Evolutionary conservation across 768 basidiomycete genomes (phyloP).

Genomic region (Gloeophyllum trabeum): DNA sequence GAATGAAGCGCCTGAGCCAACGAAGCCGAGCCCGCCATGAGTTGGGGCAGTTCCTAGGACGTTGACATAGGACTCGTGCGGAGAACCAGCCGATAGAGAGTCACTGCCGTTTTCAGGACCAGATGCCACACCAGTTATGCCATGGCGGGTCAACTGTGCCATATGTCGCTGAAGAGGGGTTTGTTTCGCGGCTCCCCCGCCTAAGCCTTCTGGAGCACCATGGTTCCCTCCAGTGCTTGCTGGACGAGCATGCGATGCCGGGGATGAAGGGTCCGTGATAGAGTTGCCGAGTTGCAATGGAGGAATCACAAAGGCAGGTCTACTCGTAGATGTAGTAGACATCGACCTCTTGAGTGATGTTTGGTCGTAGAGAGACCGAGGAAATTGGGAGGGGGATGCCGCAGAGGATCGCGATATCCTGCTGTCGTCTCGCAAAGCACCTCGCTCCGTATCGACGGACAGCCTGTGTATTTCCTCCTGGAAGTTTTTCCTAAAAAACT

Average conservation of each 20-base stretch:
- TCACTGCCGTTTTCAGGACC: conserved; percentile 55
- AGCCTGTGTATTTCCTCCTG: conserved; percentile 70
- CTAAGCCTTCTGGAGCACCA: conserved; percentile 1
- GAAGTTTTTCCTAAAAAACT: conserved; percentile 79
- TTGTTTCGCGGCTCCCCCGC: conserved; percentile 42
- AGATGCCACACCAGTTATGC: conserved; percentile 72
- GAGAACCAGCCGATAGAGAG: conserved; percentile 53
- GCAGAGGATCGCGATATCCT: no score
- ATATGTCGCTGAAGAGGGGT: conserved; percentile 75
- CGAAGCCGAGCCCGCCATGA: conserved; percentile 17
- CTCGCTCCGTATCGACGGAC: conserved; percentile 32
- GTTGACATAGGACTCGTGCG: conserved; percentile 67
- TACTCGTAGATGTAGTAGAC: neutral
- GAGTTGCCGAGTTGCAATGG: neutral
- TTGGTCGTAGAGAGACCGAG: neutral
- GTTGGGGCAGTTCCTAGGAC: conserved; percentile 37
- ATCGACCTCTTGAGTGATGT: neutral
- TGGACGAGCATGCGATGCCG: neutral
- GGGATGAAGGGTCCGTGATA: neutral
- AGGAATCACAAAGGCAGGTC: neutral
- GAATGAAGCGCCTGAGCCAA: conserved; percentile 45
- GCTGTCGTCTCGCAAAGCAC: neutral
- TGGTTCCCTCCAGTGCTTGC: conserved; percentile 5
- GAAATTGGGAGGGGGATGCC: neutral
- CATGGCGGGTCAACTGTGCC: conserved; percentile 73